Percentiles rank a stretch among this genome's conserved stretches.
Conservation (phyloP, 2,329 filamentous ascomycete genomes). For the Claviceps sp. region DNA sequence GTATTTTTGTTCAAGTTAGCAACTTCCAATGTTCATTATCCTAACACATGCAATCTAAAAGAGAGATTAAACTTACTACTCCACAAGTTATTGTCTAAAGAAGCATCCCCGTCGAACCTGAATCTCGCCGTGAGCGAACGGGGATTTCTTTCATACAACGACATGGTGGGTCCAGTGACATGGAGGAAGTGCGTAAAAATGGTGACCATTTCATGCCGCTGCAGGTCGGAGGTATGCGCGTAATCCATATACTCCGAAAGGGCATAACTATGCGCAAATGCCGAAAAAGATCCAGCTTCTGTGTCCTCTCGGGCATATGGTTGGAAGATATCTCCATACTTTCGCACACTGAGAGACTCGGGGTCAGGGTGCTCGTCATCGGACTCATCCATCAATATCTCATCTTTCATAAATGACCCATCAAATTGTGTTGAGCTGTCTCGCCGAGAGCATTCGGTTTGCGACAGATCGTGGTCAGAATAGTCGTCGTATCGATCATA, state of each 20-base stretch:
- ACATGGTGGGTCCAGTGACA: constrained; percentile 74
- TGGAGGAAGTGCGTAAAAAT: constrained; percentile 90
- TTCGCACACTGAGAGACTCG: constrained; percentile 6
- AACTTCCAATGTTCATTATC: neutral
- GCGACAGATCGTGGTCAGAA: neutral
- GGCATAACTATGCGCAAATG: constrained; percentile 33
- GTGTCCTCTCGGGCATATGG: constrained; percentile 22
- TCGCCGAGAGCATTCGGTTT: neutral
- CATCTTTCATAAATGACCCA: constrained; percentile 2
- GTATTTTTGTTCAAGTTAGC: neutral
- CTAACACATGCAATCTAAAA: neutral
- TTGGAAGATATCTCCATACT: constrained; percentile 23
- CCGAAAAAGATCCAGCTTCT: constrained; percentile 35
- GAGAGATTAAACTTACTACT: constrained; percentile 32
- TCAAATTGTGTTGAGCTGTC: neutral
- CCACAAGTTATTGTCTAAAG: constrained; percentile 52
- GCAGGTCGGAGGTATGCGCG: constrained; percentile 56
- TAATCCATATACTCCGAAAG: constrained; percentile 56
- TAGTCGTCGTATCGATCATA: constrained; percentile 5
- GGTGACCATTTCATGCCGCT: constrained; percentile 64
- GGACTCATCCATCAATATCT: constrained; percentile 32
- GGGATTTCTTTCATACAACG: constrained; percentile 74
- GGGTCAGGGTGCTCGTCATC: constrained; percentile 40
- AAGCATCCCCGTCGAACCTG: constrained; percentile 47
- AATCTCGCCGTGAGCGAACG: constrained; percentile 49